Conservation (phyloP, 1,284 basidiomycete species). For the Vanrija sp. region DNA sequence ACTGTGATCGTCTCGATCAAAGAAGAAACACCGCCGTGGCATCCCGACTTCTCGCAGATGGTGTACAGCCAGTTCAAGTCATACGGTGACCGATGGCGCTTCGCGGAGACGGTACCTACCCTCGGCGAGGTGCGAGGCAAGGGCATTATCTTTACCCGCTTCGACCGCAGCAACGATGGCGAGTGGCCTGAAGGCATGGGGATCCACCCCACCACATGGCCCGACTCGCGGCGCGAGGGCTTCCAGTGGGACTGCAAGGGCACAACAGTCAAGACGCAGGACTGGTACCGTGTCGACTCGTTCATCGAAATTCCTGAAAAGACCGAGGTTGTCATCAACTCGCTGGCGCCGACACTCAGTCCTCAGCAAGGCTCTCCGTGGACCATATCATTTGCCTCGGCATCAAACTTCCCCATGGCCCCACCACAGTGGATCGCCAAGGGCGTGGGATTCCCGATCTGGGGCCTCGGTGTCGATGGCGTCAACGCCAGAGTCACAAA, state of each 20-base stretch:
- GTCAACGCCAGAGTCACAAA: slow-evolving; percentile 67
- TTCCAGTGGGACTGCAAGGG: slow-evolving; percentile 63
- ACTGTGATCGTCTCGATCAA: slow-evolving; percentile 79
- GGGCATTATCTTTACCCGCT: slow-evolving; percentile 75
- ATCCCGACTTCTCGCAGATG: slow-evolving; percentile 57
- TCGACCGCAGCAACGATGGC: slow-evolving; percentile 61
- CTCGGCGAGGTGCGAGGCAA: slow-evolving; percentile 79
- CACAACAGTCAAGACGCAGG: slow-evolving; percentile 67
- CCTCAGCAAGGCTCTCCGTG: slow-evolving; percentile 34
- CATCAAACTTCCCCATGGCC: slow-evolving; percentile 71
- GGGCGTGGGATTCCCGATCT: slow-evolving; percentile 72
- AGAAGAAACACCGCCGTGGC: slow-evolving; percentile 59
- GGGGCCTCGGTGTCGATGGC: slow-evolving; percentile 64
- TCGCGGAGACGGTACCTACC: slow-evolving; percentile 69
- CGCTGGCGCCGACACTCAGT: slow-evolving; percentile 19
- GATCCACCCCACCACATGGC: slow-evolving; percentile 76
- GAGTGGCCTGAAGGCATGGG: slow-evolving; percentile 56
- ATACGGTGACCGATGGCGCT: slow-evolving; percentile 64
- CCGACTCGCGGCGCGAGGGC: slow-evolving; percentile 64
- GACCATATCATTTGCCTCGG: slow-evolving; percentile 73
- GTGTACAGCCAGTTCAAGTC: slow-evolving; percentile 63
- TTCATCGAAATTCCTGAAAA: slow-evolving; percentile 64
- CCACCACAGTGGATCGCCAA: slow-evolving; percentile 67
- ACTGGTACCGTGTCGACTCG: slow-evolving; percentile 76
- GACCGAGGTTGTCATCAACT: slow-evolving; percentile 50